Percentiles rank a stretch among this genome's conserved stretches.
Conservation (phyloP, 345 rosid species). For the Odontarrhena argentea region DNA sequence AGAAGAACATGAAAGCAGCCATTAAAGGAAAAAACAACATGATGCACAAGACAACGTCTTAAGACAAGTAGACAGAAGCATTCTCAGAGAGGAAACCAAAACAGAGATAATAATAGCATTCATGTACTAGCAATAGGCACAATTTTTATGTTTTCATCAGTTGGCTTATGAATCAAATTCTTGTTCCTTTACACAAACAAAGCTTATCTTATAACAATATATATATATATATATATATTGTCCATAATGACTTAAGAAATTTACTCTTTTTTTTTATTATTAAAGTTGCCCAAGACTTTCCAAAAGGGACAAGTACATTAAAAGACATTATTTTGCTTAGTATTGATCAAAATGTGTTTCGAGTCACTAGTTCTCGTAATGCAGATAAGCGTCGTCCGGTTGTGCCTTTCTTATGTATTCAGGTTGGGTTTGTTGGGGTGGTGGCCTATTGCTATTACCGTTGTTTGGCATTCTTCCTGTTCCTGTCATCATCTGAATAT, state of each 20-base stretch:
- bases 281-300: background rate
- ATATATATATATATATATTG: too few species aligned
- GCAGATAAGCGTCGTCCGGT: conserved; percentile 3
- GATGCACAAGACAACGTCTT: conserved; percentile 10
- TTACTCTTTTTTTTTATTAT: too few species aligned
- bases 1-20: conserved; percentile 50
- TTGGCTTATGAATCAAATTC: conserved; percentile 19
- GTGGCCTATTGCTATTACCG: background rate
- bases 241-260: too few species aligned
- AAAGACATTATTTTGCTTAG: conserved; percentile 5
- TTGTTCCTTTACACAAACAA: conserved; percentile 11
- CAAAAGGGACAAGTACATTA: conserved; percentile 5
- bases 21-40: conserved; percentile 7
- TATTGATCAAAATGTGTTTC: background rate
- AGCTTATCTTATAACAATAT: conserved; percentile 12
- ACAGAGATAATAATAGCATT: background rate
- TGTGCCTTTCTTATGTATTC: background rate
- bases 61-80: background rate
- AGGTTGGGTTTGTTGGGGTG: background rate
- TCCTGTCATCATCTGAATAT: conserved; percentile 22
- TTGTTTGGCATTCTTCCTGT: conserved; percentile 18
- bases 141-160: conserved; percentile 6
- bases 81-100: background rate
- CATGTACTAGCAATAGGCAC: conserved; percentile 15
- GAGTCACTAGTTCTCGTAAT: conserved; percentile 10